Percentiles rank a stretch among this genome's conserved stretches.
Evolutionary conservation across 257 asterid species (phyloP).

Genomic region (Cruciata laevipes): DNA sequence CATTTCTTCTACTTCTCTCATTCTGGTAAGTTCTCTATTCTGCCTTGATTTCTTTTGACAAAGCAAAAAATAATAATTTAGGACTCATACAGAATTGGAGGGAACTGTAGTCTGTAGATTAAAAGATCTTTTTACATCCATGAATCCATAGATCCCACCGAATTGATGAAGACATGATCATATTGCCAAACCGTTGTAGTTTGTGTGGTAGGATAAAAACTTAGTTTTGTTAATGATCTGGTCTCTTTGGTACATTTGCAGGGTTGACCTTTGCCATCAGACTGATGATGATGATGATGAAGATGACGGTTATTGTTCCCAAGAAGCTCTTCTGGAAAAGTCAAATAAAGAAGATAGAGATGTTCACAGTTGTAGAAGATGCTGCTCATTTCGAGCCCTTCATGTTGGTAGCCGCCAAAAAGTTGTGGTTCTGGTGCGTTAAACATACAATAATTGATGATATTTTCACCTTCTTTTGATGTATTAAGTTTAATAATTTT

Average conservation of each 20-base stretch:
- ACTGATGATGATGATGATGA: constrained; percentile 76
- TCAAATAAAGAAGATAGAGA: constrained; percentile 32
- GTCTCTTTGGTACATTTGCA: constrained; percentile 29
- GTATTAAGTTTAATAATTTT: neutral
- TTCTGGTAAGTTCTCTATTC: constrained; percentile 55
- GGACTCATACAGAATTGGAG: neutral
- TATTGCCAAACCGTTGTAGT: neutral
- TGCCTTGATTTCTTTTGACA: constrained; percentile 6
- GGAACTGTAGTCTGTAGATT: neutral
- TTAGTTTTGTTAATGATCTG: neutral
- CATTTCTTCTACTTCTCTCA: constrained; percentile 84
- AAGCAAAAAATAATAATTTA: neutral
- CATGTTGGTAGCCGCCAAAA: constrained; percentile 85
- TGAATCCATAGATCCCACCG: neutral
- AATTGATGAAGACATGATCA: neutral
- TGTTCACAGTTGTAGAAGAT: constrained; percentile 38
- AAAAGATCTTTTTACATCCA: too few species aligned
- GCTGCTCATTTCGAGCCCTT: constrained; percentile 48
- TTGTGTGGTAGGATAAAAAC: neutral
- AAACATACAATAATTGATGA: neutral
- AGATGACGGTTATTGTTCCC: constrained; percentile 59
- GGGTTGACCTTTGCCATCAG: constrained; percentile 99
- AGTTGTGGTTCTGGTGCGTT: constrained; percentile 70
- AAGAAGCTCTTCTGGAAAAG: constrained; percentile 65
- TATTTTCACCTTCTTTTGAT: neutral